Base-by-base conservation (phyloP, 2,329 filamentous ascomycete species). In the Colletotrichum higginsianum region DNA sequence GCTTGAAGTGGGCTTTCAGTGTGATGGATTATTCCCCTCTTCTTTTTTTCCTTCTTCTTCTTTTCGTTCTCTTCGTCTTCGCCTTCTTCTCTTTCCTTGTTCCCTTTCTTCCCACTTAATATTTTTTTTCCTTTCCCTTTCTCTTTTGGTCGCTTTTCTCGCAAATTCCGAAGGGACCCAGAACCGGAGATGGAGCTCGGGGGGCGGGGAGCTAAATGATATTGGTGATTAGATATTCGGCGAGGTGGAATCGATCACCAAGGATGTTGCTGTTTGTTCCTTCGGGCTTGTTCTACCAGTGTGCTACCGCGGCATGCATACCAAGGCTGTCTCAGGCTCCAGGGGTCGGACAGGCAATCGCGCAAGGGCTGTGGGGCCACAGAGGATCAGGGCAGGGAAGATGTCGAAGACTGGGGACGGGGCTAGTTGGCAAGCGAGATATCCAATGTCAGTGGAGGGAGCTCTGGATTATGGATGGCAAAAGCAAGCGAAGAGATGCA, bases 391-490 rank as follows among this genome's bases (percentile, higher is more conserved):
- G 68, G 65, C 68, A 71, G 65, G 68, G 68, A 71, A 71, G 68
- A 68, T 71, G 68, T 60, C 68, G 68, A 68, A 68, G 68, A 68
- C 68, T 68, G 65, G 65, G 58, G 68, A 60, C 53, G 35, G 60
- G 68, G 68, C 68, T 68, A 68, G 68, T 63, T 68, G 64, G 53
- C 68, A 71, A 71, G 68, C 68, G 68, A 71, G 68, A 71, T 71
- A 68, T 63, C 65, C 65, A 71, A 71, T 71, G 68, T 71, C 57
- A 71, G 68, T 60, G 58, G 68, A 64, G 57, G 64, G 65, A 71
- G 57, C 50, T 30, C 62, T 53, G 65, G 46, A 26, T 46, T 40
- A 50, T 44, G 63, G 63, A 56, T 38, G 44, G 63, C 23, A 67
- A 67, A 67, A 71, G 65, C 65, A 68, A 63, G 61, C 47, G 61